Conservation (phyloP, 352 stramenopile species). For the Globisporangium ultimum region DNA sequence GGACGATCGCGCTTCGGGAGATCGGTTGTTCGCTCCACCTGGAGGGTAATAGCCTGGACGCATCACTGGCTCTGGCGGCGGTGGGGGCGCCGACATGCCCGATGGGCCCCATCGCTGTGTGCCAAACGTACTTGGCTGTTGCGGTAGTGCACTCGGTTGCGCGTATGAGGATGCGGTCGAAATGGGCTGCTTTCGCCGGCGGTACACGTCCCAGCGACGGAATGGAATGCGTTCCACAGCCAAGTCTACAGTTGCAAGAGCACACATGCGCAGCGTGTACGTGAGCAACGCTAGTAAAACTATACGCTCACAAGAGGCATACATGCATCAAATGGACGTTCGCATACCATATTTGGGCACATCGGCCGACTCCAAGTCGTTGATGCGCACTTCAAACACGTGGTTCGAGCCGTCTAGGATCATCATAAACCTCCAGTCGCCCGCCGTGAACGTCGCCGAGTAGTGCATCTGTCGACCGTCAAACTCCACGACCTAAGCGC, state of each 20-base stretch:
- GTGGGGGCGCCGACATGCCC: conserved; percentile 32
- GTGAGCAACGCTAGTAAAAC: background rate
- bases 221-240: conserved; percentile 77
- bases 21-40: conserved; percentile 2
- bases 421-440: conserved; percentile 79
- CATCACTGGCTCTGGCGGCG: conserved; percentile 18
- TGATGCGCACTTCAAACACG: conserved; percentile 83
- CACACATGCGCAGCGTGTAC: background rate
- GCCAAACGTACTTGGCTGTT: conserved; percentile 32
- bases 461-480: conserved; percentile 82
- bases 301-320: background rate
- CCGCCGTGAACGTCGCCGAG: conserved; percentile 66
- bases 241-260: conserved; percentile 40
- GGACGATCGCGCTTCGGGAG: conserved; percentile 10
- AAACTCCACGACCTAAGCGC: conserved; percentile 60
- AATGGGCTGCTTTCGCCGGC: conserved; percentile 54
- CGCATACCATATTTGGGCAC: conserved; percentile 81
- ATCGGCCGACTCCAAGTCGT: conserved; percentile 67
- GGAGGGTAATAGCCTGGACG: conserved; percentile 6
- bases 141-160: conserved; percentile 26
- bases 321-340: background rate
- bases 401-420: conserved; percentile 71
- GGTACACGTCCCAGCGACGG: conserved; percentile 80
- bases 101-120: conserved; percentile 65
- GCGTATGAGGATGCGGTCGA: conserved; percentile 32